phyloP scores from a whole-genome alignment of 106 monocot species.

The Acorus calamus region DNA sequence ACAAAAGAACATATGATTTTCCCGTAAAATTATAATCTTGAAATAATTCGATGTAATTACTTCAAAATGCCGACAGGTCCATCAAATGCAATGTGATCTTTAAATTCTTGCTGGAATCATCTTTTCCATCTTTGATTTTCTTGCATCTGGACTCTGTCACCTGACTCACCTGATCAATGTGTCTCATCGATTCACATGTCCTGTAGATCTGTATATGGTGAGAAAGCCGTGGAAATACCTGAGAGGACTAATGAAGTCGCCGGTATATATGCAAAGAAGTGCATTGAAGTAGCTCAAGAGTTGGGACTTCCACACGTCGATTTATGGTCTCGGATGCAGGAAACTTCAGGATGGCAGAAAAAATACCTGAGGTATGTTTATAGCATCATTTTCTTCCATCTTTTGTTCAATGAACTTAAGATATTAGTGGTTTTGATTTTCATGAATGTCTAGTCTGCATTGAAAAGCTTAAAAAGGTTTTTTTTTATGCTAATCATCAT shows the following conservation, averaged over 20 bases:
- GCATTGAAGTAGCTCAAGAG: slow-evolving; percentile 60
- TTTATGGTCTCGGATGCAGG: slow-evolving; percentile 79
- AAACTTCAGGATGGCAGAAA: slow-evolving; percentile 67
- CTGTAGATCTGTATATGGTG: slow-evolving; percentile 63
- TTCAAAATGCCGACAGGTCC: too few relatives aligned
- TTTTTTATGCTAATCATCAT: too few relatives aligned
- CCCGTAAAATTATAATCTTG: too few relatives aligned
- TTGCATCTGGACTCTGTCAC: too few relatives aligned
- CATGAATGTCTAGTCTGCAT: not conserved
- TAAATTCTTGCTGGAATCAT: too few relatives aligned
- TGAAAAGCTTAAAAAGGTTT: too few relatives aligned
- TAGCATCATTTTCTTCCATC: not conserved
- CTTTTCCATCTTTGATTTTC: too few relatives aligned
- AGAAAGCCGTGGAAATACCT: slow-evolving; percentile 57
- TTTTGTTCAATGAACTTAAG: not conserved
- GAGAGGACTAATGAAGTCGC: slow-evolving; percentile 89
- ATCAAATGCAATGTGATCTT: too few relatives aligned
- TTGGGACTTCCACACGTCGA: slow-evolving; percentile 57
- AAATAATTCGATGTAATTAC: too few relatives aligned
- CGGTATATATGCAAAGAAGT: slow-evolving; percentile 67
- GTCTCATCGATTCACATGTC: not conserved
- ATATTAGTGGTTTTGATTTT: too few relatives aligned
- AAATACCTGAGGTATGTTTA: slow-evolving; percentile 51
- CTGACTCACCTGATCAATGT: too few relatives aligned
- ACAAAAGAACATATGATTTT: too few relatives aligned